phyloP scores from a whole-genome alignment of 352 stramenopile species.

The Globisporangium irregulare region DNA sequence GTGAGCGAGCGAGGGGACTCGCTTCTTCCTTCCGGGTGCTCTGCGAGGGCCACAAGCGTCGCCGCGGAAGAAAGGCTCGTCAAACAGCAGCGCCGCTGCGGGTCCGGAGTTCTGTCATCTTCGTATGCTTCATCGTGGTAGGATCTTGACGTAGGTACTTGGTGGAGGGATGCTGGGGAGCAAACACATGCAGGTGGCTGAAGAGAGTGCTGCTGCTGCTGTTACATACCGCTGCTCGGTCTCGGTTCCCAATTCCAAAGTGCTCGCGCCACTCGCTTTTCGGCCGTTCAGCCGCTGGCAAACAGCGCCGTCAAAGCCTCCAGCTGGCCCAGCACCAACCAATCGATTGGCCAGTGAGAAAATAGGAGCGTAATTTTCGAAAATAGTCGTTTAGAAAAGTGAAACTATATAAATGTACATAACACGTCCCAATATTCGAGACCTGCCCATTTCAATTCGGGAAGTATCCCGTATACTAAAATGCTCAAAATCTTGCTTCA shows the following conservation, averaged over 20 bases:
- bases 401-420: neutral
- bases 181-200: neutral
- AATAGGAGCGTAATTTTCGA: neutral
- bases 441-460: neutral
- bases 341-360: conserved; percentile 7
- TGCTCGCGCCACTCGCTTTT: conserved; percentile 20
- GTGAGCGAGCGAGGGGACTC: neutral
- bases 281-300: neutral
- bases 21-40: neutral
- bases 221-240: conserved; percentile 72
- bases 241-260: conserved; percentile 85
- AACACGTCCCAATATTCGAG: neutral
- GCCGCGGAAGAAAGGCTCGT: neutral
- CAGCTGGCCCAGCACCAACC: conserved; percentile 6
- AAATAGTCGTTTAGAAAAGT: neutral
- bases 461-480: neutral
- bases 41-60: neutral
- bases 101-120: conserved; percentile 14
- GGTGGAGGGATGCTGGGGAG: neutral
- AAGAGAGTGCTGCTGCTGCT: neutral
- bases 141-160: conserved; percentile 21
- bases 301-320: neutral
- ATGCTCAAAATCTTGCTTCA: no score
- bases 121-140: conserved; percentile 12
- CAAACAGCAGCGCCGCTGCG: conserved; percentile 15